Conservation (phyloP, 805 yeast genomes). For the Wickerhamomyces xylosicus region DNA sequence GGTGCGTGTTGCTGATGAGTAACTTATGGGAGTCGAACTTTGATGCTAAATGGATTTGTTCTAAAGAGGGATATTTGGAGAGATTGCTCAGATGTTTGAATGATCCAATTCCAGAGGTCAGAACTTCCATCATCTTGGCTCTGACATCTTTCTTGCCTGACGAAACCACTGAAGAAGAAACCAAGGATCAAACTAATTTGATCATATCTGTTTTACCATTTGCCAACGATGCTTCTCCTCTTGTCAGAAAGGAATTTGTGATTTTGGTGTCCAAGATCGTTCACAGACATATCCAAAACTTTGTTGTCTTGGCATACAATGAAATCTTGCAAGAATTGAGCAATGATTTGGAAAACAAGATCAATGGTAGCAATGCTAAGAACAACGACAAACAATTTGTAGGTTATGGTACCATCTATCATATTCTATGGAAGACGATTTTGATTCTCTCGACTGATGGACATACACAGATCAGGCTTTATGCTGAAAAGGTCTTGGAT, state of each 20-base stretch:
- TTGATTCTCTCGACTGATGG: slow-evolving; percentile 82
- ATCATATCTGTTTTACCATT: slow-evolving; percentile 59
- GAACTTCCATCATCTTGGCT: slow-evolving; percentile 74
- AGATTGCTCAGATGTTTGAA: slow-evolving; percentile 47
- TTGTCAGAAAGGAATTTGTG: slow-evolving; percentile 79
- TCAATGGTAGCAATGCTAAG: slow-evolving; percentile 28
- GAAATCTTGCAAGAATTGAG: slow-evolving; percentile 70
- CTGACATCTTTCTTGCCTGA: slow-evolving; percentile 58
- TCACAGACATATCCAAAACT: slow-evolving; percentile 56
- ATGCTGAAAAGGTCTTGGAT: slow-evolving; percentile 70
- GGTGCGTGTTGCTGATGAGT: slow-evolving; percentile 77
- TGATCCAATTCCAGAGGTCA: slow-evolving; percentile 93
- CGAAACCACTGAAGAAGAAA: slow-evolving; percentile 31
- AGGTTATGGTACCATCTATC: slow-evolving; percentile 79
- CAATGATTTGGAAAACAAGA: slow-evolving; percentile 30
- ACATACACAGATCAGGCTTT: slow-evolving; percentile 62
- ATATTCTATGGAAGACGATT: slow-evolving; percentile 81
- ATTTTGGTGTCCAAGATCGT: slow-evolving; percentile 71
- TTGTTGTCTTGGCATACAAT: slow-evolving; percentile 78
- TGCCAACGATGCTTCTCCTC: slow-evolving; percentile 79
- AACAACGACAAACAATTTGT: slow-evolving; percentile 41
- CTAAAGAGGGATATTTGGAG: slow-evolving; percentile 51
- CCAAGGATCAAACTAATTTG: slow-evolving; percentile 56
- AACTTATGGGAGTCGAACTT: slow-evolving; percentile 66
- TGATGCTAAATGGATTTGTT: slow-evolving; percentile 64